A percentile compares a stretch with the other conserved stretches of the same genome.
phyloP scores from a whole-genome alignment of 2,329 filamentous ascomycete species.

The Colletotrichum costaricense region DNA sequence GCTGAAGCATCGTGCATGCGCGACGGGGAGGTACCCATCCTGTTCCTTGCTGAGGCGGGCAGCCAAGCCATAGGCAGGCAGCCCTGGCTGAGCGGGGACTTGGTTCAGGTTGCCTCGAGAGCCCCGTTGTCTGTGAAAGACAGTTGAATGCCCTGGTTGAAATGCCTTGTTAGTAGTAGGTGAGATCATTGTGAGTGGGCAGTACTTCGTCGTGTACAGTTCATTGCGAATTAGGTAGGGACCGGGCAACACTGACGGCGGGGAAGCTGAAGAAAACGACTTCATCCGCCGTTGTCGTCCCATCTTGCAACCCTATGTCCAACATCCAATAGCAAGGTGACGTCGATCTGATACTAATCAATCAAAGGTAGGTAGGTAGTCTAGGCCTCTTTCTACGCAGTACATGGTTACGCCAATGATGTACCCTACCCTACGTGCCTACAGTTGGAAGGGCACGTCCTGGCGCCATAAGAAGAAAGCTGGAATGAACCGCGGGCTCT shows the following conservation, averaged over 20 bases:
- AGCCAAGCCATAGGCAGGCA: neutral
- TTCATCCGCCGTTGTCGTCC: neutral
- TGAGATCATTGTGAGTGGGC: neutral
- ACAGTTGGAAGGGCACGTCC: neutral
- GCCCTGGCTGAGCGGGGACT: neutral
- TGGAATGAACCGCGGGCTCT: neutral
- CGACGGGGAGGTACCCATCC: neutral
- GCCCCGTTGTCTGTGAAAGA: neutral
- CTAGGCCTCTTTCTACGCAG: neutral
- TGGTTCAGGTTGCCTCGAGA: neutral
- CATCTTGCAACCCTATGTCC: neutral
- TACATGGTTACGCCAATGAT: neutral
- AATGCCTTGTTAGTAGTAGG: neutral
- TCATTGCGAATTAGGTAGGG: too few species aligned
- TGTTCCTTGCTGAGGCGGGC: neutral
- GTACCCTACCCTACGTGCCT: neutral
- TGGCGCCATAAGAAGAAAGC: neutral
- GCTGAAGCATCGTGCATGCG: neutral
- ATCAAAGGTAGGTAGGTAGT: neutral
- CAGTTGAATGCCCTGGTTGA: neutral
- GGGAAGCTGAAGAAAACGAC: slow-evolving; percentile 14
- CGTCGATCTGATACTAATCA: neutral
- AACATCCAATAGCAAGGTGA: neutral
- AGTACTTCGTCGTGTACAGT: too few species aligned
- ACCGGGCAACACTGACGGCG: neutral